Percentiles rank a stretch among this genome's conserved stretches.
These are phyloP conservation scores for Teunomyces funiuensis DNA, from an alignment of 805 yeast species.

Conservation along the genomic window DNA sequence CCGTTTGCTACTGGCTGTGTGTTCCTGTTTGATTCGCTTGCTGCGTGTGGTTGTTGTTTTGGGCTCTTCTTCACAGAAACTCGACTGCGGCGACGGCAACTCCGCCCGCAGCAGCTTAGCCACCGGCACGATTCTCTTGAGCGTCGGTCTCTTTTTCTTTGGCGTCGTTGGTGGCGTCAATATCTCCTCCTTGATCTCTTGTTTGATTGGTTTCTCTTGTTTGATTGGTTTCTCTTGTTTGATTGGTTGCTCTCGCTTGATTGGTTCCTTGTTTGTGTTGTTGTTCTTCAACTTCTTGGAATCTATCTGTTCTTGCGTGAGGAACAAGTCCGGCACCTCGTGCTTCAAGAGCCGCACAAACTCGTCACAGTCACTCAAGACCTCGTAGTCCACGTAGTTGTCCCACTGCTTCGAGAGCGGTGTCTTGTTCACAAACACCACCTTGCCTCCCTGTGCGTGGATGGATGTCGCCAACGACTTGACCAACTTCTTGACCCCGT, in stretches of 20 bases:
- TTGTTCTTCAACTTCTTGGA: slow-evolving; percentile 31
- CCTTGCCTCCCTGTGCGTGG: slow-evolving; percentile 77
- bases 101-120: slow-evolving; percentile 5
- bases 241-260: background rate
- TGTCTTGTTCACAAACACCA: slow-evolving; percentile 73
- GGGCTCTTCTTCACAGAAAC: slow-evolving; percentile 24
- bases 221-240: slow-evolving; percentile 7
- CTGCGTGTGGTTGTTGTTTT: slow-evolving; percentile 7
- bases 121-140: slow-evolving; percentile 16
- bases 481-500: slow-evolving; percentile 82
- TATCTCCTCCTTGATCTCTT: slow-evolving; percentile 14
- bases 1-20: background rate
- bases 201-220: slow-evolving; percentile 7
- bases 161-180: slow-evolving; percentile 39
- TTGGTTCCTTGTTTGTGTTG: background rate
- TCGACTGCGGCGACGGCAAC: slow-evolving; percentile 37
- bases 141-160: slow-evolving; percentile 23
- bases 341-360: slow-evolving; percentile 61
- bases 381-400: slow-evolving; percentile 72
- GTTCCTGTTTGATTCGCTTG: slow-evolving; percentile 10
- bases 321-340: slow-evolving; percentile 62
- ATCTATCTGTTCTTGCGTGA: slow-evolving; percentile 52
- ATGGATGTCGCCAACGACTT: slow-evolving; percentile 64
- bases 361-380: slow-evolving; percentile 76
- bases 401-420: slow-evolving; percentile 66